phyloP scores from a whole-genome alignment of 192 early-diverging fungal genomes.

The Entomortierella parvispora region DNA sequence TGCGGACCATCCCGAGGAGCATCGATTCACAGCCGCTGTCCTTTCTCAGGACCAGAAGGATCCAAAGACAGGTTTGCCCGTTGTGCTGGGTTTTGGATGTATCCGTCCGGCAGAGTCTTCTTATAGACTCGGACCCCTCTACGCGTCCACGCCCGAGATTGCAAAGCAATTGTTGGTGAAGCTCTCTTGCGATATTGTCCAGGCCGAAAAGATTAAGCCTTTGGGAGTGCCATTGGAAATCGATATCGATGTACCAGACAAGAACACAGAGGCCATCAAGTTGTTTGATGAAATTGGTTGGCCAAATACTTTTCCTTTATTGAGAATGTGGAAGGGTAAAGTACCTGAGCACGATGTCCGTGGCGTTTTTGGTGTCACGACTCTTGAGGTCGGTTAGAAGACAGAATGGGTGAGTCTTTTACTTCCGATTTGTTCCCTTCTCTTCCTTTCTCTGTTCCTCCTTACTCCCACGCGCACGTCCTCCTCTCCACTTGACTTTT shows the following conservation, averaged over 20 bases:
- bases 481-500: no score
- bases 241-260: conserved; percentile 25
- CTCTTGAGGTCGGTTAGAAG: conserved; percentile 39
- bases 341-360: conserved; percentile 44
- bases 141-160: conserved; percentile 25
- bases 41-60: conserved; percentile 8
- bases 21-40: conserved; percentile 23
- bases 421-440: background rate
- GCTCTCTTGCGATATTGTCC: conserved; percentile 15
- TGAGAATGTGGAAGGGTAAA: conserved; percentile 54
- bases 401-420: no score
- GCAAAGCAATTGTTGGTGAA: conserved; percentile 45
- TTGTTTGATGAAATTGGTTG: conserved; percentile 28
- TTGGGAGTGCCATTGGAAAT: conserved; percentile 7
- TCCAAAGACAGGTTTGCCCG: conserved; percentile 2
- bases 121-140: conserved; percentile 47
- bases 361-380: conserved; percentile 30
- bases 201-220: conserved; percentile 9
- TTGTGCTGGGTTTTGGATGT: conserved; percentile 35
- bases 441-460: no score
- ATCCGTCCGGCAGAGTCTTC: conserved; percentile 43
- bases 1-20: conserved; percentile 4
- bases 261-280: conserved; percentile 17
- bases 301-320: conserved; percentile 30
- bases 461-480: background rate